Evolutionary conservation across 352 stramenopile genomes (phyloP).

Genomic region (Globisporangium spinosum): DNA sequence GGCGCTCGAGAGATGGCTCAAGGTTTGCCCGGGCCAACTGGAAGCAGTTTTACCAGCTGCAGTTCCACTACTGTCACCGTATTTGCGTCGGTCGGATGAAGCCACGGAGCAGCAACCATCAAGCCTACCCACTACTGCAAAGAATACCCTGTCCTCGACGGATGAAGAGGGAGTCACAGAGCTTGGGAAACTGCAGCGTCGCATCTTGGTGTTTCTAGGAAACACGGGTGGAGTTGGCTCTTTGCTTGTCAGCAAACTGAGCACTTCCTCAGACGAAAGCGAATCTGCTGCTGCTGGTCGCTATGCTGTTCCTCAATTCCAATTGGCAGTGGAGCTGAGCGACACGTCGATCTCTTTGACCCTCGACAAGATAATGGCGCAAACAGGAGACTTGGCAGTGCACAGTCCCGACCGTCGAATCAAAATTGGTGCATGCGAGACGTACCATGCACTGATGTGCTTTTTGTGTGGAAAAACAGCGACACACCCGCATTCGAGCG

Average conservation of each 20-base stretch:
- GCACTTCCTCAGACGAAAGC: slow-evolving; percentile 11
- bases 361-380: slow-evolving; percentile 43
- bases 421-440: slow-evolving; percentile 61
- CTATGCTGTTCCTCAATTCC: slow-evolving; percentile 22
- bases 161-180: slow-evolving; percentile 24
- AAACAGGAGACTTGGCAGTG: slow-evolving; percentile 46
- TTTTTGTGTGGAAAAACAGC: slow-evolving; percentile 71
- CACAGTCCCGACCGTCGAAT: slow-evolving; percentile 51
- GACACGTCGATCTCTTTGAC: slow-evolving; percentile 39
- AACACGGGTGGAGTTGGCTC: slow-evolving; percentile 46
- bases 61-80: slow-evolving; percentile 45
- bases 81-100: slow-evolving; percentile 43
- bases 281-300: slow-evolving; percentile 7
- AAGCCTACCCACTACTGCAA: neutral
- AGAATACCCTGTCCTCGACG: slow-evolving; percentile 14
- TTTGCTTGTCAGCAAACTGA: slow-evolving; percentile 40
- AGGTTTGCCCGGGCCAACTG: slow-evolving; percentile 23
- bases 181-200: slow-evolving; percentile 50
- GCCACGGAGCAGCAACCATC: slow-evolving; percentile 8
- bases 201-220: slow-evolving; percentile 56
- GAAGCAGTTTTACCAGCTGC: slow-evolving; percentile 33
- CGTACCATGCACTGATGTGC: slow-evolving; percentile 64
- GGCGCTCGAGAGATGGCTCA: slow-evolving; percentile 58
- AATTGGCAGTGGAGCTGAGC: slow-evolving; percentile 41
- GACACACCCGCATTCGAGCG: slow-evolving; percentile 53